phyloP scores from a whole-genome alignment of 164 flowering plant genomes.

The Vitis vinifera region ASM3070453v1 NC_081820.1:26742501-26743000 shows the following conservation, averaged over 20 bases:
- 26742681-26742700: too few species aligned
- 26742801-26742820: not conserved
- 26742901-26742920: slow-evolving; percentile 74
- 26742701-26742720: too few species aligned
- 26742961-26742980: slow-evolving; percentile 70
- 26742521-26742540: too few species aligned
- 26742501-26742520: too few species aligned
- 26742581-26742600: too few species aligned
- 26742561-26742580: too few species aligned
- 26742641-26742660: too few species aligned
- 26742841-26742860: slow-evolving; percentile 48
- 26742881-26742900: slow-evolving; percentile 43
- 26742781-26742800: not conserved
- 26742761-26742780: too few species aligned
- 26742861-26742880: slow-evolving; percentile 44
- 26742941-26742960: slow-evolving; percentile 14
- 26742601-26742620: too few species aligned
- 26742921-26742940: slow-evolving; percentile 73
- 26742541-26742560: too few species aligned
- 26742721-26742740: not conserved
- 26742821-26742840: not conserved
- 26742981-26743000: slow-evolving; percentile 72
- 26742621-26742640: too few species aligned
- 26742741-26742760: not conserved
- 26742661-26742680: too few species aligned